These are phyloP conservation scores for Helotiales sp. DNA, from an alignment of 2,329 filamentous ascomycete genomes.

Conservation along the genomic window DNA sequence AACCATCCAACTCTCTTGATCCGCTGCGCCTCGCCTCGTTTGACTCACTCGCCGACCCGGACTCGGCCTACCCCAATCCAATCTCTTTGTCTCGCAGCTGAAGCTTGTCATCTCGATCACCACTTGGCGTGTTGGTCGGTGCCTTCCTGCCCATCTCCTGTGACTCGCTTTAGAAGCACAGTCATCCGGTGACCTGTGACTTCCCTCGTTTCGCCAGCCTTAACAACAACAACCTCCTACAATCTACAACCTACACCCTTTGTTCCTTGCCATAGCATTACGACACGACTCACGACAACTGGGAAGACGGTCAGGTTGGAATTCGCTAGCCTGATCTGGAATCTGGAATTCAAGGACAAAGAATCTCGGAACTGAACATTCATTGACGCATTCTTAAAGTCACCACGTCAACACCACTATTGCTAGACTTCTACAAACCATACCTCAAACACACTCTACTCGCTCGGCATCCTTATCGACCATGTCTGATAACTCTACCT, in stretches of 20 bases:
- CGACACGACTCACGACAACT: neutral
- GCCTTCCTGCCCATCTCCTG: conserved; percentile 14
- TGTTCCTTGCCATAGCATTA: neutral
- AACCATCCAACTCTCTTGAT: conserved; percentile 22
- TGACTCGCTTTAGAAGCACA: conserved; percentile 16
- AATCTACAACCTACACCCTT: conserved; percentile 10
- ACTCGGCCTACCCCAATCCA: conserved; percentile 6
- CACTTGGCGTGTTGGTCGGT: conserved; percentile 27
- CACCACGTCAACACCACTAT: conserved; percentile 1
- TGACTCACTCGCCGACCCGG: conserved; percentile 26
- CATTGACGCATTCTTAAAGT: conserved; percentile 10
- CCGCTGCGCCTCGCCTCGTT: conserved; percentile 14
- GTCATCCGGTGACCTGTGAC: conserved; percentile 27
- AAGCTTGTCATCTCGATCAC: conserved; percentile 16
- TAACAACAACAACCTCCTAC: conserved; percentile 11
- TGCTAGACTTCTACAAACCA: neutral
- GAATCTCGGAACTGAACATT: conserved; percentile 8
- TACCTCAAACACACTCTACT: conserved; percentile 3
- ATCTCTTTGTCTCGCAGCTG: conserved; percentile 18
- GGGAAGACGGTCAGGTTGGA: neutral
- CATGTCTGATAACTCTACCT: conserved; percentile 18
- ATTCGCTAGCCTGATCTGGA: conserved; percentile 3
- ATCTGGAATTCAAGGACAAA: conserved; percentile 9
- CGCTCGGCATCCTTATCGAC: neutral
- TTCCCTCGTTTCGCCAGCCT: conserved; percentile 23